These are phyloP conservation scores for Neltuma alba DNA, from an alignment of 306 rosid species.

Conservation along the genomic window DNA sequence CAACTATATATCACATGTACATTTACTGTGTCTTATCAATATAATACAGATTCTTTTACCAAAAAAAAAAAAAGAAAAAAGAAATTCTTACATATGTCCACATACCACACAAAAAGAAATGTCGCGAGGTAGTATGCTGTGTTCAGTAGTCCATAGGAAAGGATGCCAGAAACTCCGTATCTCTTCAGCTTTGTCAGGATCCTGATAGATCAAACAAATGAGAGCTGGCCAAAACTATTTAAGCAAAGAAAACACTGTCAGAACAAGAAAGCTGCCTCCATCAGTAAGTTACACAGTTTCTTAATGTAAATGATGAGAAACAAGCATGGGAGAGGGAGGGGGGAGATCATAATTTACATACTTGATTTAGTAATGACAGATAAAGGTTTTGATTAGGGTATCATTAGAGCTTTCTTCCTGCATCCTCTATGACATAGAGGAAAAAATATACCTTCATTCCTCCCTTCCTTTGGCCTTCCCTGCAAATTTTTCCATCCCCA, in stretches of 20 bases:
- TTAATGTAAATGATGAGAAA: not conserved
- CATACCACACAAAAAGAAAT: conserved; percentile 88
- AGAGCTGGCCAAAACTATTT: conserved; percentile 28
- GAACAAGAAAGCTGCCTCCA: conserved; percentile 28
- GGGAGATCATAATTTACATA: not conserved
- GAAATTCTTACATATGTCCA: conserved; percentile 12
- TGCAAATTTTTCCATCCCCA: not conserved
- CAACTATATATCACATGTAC: not conserved
- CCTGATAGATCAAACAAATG: conserved; percentile 53
- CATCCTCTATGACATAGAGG: not conserved
- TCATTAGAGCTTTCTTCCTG: not conserved
- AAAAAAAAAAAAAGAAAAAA: not conserved
- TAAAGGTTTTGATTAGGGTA: not conserved
- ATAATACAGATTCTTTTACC: not conserved
- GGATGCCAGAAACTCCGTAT: conserved; percentile 82
- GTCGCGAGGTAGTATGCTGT: conserved; percentile 83
- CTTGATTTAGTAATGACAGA: not conserved
- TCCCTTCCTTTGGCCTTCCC: not conserved
- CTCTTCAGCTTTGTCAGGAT: conserved; percentile 61
- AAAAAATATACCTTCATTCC: not conserved
- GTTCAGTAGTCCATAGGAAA: conserved; percentile 83
- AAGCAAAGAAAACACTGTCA: conserved; percentile 1
- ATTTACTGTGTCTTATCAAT: not conserved
- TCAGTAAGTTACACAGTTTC: not conserved
- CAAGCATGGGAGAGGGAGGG: not conserved